Base-by-base conservation (phyloP, 1,284 basidiomycete genomes). In the Sporisorium graminicola region DNA sequence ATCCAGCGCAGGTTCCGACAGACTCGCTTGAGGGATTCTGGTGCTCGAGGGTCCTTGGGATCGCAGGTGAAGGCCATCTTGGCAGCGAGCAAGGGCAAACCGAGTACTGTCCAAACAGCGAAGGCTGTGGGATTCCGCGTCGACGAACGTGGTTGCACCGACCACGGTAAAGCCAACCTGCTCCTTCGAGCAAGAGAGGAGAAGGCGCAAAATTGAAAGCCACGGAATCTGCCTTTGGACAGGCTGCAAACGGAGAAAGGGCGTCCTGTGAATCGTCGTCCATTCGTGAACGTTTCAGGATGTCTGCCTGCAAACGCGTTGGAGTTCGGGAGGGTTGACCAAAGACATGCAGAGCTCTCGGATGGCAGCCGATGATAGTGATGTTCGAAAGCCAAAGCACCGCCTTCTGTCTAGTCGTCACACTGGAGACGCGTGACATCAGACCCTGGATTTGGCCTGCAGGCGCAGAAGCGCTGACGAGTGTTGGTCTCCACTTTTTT, bases 31-130 rank as follows among this genome's bases (percentile, higher is more conserved):
- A 73, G 60, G 43, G 51, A 64, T 13, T 22, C 35, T 22, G 74
- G 59, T 3, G 74, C 51, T 22, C 59, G 55, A 9, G 74, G 74
- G 29, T 69, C 51, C n/a, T 73, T 65, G 18, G 74, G 63, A 31
- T 77, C 70, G 70, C 74, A 77, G 44, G 61, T 76, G 40, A 76
- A 55, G n/a, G 53, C 40, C 69, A 77, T 73, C n/a, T 27, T 61
- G 53, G 9, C 35, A 35, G n/a, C 7, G 22, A 10, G 20, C 20
- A 0, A 18, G 29, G 10, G 29, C 29, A 31, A n/a, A n/a, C n/a
- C n/a, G n/a, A n/a, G n/a, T n/a, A n/a, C n/a, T n/a, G n/a, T n/a
- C n/a, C n/a, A n/a, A n/a, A n/a, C n/a, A n/a, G n/a, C n/a, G n/a
- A n/a, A n/a, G n/a, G n/a, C n/a, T n/a, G n/a, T n/a, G n/a, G n/a